Evolutionary conservation across 83 land plant species (phyloP), one percentile per base, ranked within the genome.

Genomic region (Diphasiastrum complanatum): DNA sequence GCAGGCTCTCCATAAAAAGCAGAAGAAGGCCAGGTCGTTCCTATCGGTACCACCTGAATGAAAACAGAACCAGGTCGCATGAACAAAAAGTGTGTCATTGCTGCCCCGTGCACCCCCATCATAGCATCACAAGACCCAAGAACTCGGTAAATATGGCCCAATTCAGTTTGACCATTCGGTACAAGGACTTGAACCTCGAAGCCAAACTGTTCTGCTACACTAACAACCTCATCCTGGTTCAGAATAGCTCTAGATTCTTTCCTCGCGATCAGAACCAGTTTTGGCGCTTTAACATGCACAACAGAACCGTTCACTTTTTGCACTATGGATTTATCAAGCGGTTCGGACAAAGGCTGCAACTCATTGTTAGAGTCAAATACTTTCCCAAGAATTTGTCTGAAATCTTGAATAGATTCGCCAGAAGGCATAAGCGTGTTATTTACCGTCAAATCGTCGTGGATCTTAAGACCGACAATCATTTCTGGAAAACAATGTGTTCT

Each of bases 41-140:
- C 97, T 1, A 91, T 70, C 0, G 97, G 95, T 25, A 91, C 70
- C 0, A 91, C 69, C 76, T 91, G 95, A 33, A 91, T 82, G 73
- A 91, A 79, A 35, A 83, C 83, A n/a, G 86, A 45, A 16, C 83
- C 83, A 10, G 90, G 95, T 35, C 77, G 81, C 87, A 84, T 76
- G 78, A 91, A 91, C 33, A 91, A 68, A 63, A 84, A 82, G 58
- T 91, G 97, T 0, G 97, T 91, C 87, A 87, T 70, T 11, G 95
- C 97, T 3, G 97, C 97, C 5, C 97, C 97, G 56, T 91, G 97
- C 36, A 91, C 97, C 4, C 87, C 97, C 55, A 91, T 37, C 81
- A 91, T 65, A 10, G 65, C 89, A 36, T 91, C 81, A 38, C 76
- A 67, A 10, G 70, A 62, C 48, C 72, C 68, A 24, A 91, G 75